Conservation (phyloP, 441 rosid genomes). For the Melastoma candidum region DNA sequence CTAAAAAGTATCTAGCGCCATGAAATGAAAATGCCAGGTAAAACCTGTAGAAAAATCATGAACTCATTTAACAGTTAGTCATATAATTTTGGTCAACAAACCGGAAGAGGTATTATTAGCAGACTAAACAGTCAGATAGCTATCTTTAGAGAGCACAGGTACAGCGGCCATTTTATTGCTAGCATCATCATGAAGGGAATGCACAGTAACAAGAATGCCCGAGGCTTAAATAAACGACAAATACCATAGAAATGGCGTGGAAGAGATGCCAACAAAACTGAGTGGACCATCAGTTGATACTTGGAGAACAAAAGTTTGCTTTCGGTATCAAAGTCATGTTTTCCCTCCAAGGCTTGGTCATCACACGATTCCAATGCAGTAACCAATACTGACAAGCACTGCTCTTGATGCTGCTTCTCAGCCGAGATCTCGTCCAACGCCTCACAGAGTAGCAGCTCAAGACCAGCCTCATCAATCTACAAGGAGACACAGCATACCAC, state of each 20-base stretch:
- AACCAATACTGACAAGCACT: conserved; percentile 50
- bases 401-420: conserved; percentile 58
- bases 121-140: too few relatives aligned
- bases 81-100: too few relatives aligned
- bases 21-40: too few relatives aligned
- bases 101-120: too few relatives aligned
- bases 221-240: not conserved
- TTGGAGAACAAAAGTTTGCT: conserved; percentile 36
- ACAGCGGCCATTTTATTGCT: too few relatives aligned
- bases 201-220: not conserved
- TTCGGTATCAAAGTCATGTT: conserved; percentile 29
- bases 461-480: conserved; percentile 43
- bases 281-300: conserved; percentile 60
- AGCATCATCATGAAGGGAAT: not conserved
- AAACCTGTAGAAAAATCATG: too few relatives aligned
- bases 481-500: not conserved
- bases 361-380: conserved; percentile 43
- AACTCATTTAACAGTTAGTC: too few relatives aligned
- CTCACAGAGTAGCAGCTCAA: conserved; percentile 46
- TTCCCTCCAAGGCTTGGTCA: conserved; percentile 25
- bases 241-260: conserved; percentile 84
- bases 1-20: not conserved
- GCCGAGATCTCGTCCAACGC: conserved; percentile 61
- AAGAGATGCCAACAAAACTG: conserved; percentile 73
- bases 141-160: too few relatives aligned